Base-by-base conservation (phyloP, 2,329 filamentous ascomycete species). In the Hysterium pulicare region DNA sequence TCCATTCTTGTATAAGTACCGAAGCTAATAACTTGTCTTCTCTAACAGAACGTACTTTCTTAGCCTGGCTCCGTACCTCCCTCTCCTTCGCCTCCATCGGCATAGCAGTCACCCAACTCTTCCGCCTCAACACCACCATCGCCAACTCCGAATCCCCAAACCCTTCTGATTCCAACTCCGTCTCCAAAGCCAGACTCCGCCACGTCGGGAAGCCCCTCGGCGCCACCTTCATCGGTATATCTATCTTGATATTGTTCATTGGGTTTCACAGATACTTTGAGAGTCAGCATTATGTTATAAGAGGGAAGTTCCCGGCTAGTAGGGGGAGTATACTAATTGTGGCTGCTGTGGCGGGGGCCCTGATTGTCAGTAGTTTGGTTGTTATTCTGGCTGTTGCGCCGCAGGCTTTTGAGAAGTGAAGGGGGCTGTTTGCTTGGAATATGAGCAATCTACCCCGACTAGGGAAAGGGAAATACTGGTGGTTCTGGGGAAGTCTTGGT, bases 51-150 rank as follows among this genome's bases (percentile, higher is more conserved):
- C 79, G 87, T 16, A 93, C 87, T 0, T 93, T 91, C 66, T 79
- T 93, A 23, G 87, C 87, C 41, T 93, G 87, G 87, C 76, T 93
- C 33, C 80, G 87, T 40, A 93, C 87, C 2, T 90, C 85, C 2
- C 77, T 93, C 26, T 82, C 85, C 19, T 93, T 93, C 58, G 86
- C 87, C 9, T 86, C 80, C 24, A 91, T 93, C 52, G 87, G 87
- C 44, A 86, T 93, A 46, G 87, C 86, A 33, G 79, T 93, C 31
- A 91, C 87, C 1, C 87, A 93, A 64, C 79, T 93, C 36, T 91
- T 93, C 70, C 84, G 87, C 20, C 81, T 93, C 44, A 90, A 90
- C 70, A 86, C 82, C 0, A 77, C 81, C 7, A 70, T 86, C 31
- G 40, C 48, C 21, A 44, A 38, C 16, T 40, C 51, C 9, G 42